Evolutionary conservation across 2,329 filamentous ascomycete species (phyloP).

Genomic region (Claviceps pazoutovae): DNA sequence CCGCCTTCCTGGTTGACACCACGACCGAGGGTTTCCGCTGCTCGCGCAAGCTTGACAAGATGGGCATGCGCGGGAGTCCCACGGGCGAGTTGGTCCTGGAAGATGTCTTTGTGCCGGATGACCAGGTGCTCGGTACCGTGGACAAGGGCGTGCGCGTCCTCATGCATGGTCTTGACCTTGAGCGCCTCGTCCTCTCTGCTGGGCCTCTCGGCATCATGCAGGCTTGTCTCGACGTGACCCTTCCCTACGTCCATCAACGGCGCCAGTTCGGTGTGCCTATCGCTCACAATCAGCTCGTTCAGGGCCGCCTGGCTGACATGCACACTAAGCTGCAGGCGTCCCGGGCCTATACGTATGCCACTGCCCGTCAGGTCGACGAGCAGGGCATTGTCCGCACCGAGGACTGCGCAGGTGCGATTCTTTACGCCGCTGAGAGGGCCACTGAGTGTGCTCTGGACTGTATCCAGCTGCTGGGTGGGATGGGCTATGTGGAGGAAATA

Average conservation of each 20-base stretch:
- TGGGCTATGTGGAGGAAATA: conserved; percentile 94
- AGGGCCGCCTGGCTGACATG: conserved; percentile 92
- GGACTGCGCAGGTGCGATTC: conserved; percentile 86
- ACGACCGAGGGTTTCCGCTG: conserved; percentile 65
- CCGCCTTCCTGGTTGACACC: conserved; percentile 78
- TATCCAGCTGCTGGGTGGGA: conserved; percentile 85
- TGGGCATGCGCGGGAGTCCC: conserved; percentile 95
- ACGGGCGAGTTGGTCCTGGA: conserved; percentile 91
- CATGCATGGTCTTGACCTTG: conserved; percentile 92
- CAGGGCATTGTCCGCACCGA: conserved; percentile 61
- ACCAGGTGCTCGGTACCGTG: conserved; percentile 66
- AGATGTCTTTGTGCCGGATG: conserved; percentile 71
- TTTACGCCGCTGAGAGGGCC: conserved; percentile 84
- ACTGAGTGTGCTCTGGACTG: conserved; percentile 78
- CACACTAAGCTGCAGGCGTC: conserved; percentile 83
- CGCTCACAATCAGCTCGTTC: conserved; percentile 83
- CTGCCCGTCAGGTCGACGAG: conserved; percentile 70
- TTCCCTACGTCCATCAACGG: conserved; percentile 80
- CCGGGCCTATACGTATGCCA: conserved; percentile 74
- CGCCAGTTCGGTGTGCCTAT: conserved; percentile 81
- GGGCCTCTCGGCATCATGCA: conserved; percentile 94
- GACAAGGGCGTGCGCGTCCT: conserved; percentile 79
- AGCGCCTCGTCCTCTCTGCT: conserved; percentile 80
- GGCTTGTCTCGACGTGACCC: conserved; percentile 66
- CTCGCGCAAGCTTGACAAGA: conserved; percentile 85